phyloP scores from a whole-genome alignment of 805 yeast genomes.

The Geotrichum ghanense region DNA sequence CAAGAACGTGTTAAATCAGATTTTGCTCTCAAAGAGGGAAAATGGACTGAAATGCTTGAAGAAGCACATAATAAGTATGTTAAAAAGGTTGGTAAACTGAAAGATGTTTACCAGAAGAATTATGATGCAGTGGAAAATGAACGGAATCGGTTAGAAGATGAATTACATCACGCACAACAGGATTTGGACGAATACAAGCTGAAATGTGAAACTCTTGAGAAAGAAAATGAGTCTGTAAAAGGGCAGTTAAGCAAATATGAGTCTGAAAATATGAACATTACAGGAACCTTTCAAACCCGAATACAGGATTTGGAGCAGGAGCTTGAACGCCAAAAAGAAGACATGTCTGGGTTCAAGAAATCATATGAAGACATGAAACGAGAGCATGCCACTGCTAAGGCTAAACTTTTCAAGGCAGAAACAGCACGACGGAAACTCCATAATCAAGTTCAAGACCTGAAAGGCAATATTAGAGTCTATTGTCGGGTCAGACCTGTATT shows the following conservation, averaged over 20 bases:
- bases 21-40: neutral
- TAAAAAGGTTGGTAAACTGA: neutral
- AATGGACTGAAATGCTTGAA: neutral
- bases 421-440: slow-evolving; percentile 51
- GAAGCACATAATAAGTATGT: neutral
- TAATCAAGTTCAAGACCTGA: slow-evolving; percentile 67
- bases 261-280: neutral
- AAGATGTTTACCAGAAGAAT: neutral
- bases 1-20: neutral
- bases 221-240: neutral
- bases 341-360: neutral
- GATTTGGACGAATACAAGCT: neutral
- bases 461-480: slow-evolving; percentile 86
- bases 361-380: neutral
- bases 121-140: neutral
- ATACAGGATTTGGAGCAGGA: neutral
- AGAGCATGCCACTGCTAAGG: neutral
- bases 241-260: neutral
- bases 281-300: neutral
- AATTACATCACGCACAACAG: neutral
- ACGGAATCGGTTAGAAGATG: neutral
- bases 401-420: slow-evolving; percentile 37
- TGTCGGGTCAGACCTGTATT: slow-evolving; percentile 69
- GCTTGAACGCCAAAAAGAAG: neutral
- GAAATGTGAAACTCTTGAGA: neutral